These are phyloP conservation scores for Cocos nucifera DNA, from an alignment of 176 grass and related monocot species.

Conservation along the genomic window DNA sequence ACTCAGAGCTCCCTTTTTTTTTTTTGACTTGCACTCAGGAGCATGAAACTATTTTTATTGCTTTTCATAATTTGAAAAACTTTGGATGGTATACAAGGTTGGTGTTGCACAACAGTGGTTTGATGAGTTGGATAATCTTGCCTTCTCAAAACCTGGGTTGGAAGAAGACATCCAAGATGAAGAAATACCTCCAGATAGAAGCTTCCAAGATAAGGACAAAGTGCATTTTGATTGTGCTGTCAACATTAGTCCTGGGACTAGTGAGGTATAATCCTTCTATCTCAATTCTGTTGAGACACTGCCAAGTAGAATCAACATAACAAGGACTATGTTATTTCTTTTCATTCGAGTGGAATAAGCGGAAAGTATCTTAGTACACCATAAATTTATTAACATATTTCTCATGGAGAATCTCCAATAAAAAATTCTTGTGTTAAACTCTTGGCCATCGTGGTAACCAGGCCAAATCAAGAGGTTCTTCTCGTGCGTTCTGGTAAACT, in stretches of 20 bases:
- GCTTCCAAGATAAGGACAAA: conserved; percentile 38
- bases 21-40: not conserved
- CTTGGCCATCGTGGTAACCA: too few species aligned
- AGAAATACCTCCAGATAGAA: conserved; percentile 19
- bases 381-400: too few species aligned
- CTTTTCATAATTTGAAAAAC: too few species aligned
- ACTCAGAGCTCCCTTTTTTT: conserved; percentile 3
- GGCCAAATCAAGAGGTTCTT: too few species aligned
- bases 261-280: conserved; percentile 40
- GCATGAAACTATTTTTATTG: too few species aligned
- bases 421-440: too few species aligned
- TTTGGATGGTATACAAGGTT: conserved; percentile 29
- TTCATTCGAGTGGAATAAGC: not conserved
- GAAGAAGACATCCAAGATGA: conserved; percentile 25
- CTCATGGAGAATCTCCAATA: too few species aligned
- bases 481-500: too few species aligned
- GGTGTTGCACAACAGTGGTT: conserved; percentile 86
- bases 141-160: conserved; percentile 43
- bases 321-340: too few species aligned
- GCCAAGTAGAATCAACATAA: too few species aligned
- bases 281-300: too few species aligned
- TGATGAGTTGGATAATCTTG: conserved; percentile 90
- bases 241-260: conserved; percentile 73
- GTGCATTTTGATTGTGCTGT: conserved; percentile 47
- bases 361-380: not conserved